These are phyloP conservation scores for Leishmania martiniquensis DNA, from an alignment of 208 protist genomes.

Conservation along the genomic window DNA sequence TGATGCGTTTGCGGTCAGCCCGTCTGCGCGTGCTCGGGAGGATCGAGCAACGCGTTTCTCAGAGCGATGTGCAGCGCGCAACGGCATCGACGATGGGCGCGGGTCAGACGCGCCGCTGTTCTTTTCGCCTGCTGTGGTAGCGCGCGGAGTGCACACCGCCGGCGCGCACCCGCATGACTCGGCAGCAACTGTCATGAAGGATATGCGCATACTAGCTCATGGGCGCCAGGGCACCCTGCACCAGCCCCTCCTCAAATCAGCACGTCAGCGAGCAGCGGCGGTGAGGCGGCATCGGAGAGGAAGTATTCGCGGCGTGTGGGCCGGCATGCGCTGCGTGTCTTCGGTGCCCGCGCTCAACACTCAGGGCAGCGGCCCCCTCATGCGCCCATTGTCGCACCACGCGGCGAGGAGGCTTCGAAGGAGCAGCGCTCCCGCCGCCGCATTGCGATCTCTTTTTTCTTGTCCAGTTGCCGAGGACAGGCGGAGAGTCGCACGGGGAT, in stretches of 20 bases:
- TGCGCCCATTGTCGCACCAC: not conserved
- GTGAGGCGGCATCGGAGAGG: not conserved
- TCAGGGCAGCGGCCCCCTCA: not conserved
- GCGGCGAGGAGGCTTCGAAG: no score
- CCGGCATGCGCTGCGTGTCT: not conserved
- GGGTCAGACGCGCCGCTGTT: not conserved
- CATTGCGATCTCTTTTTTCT: not conserved
- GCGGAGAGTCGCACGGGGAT: not conserved
- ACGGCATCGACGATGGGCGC: not conserved
- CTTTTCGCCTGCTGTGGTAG: not conserved
- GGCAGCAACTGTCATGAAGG: not conserved
- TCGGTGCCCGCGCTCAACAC: not conserved
- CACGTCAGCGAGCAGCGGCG: not conserved
- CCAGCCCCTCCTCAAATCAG: not conserved
- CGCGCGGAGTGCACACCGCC: not conserved
- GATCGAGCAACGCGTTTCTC: not conserved
- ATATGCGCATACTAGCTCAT: not conserved
- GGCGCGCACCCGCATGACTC: not conserved
- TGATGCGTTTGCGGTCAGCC: not conserved
- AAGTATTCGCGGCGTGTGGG: not conserved
- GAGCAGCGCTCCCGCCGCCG: not conserved
- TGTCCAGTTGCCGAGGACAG: not conserved
- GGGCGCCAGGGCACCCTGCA: not conserved
- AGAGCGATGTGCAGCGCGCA: no score
- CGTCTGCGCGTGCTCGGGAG: not conserved